phyloP scores from a whole-genome alignment of 2,329 filamentous ascomycete species.

The Talaromyces sp. region DNA sequence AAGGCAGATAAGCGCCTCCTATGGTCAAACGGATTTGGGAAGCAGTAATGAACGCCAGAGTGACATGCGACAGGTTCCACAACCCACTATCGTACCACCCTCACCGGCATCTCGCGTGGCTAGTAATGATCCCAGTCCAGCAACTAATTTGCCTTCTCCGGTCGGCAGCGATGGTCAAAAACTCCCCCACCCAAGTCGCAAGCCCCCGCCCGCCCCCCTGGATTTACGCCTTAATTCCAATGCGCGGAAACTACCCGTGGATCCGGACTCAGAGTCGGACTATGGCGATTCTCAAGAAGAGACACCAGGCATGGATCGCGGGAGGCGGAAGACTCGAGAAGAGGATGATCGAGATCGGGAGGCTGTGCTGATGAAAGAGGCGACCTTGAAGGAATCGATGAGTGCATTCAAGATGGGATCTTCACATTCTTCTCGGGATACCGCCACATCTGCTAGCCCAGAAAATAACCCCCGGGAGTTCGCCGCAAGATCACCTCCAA shows the following conservation, averaged over 20 bases:
- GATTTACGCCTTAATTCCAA: slow-evolving; percentile 61
- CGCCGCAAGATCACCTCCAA: slow-evolving; percentile 35
- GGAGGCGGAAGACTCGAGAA: slow-evolving; percentile 79
- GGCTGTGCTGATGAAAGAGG: slow-evolving; percentile 66
- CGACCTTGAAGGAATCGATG: slow-evolving; percentile 43
- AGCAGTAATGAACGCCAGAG: not conserved
- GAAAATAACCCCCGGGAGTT: slow-evolving; percentile 57
- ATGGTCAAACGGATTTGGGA: not conserved
- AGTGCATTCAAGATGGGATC: slow-evolving; percentile 1
- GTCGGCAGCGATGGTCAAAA: slow-evolving; percentile 20
- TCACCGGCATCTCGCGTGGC: slow-evolving; percentile 11
- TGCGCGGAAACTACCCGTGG: slow-evolving; percentile 47
- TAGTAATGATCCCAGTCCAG: slow-evolving; percentile 24
- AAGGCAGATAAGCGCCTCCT: not conserved
- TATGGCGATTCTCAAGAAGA: slow-evolving; percentile 78
- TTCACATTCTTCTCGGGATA: slow-evolving; percentile 13
- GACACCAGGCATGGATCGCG: slow-evolving; percentile 62
- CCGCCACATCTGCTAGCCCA: slow-evolving; percentile 27
- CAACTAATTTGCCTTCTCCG: slow-evolving; percentile 18
- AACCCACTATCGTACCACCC: slow-evolving; percentile 9
- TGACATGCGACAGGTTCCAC: not conserved
- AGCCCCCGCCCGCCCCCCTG: slow-evolving; percentile 82
- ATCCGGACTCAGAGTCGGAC: slow-evolving; percentile 73
- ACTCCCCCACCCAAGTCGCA: slow-evolving; percentile 67
- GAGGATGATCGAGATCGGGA: slow-evolving; percentile 83